A percentile compares a stretch with the other conserved stretches of the same genome.
These are phyloP conservation scores for Xylaria venustula DNA, from an alignment of 495 filamentous ascomycete genomes.

Conservation along the genomic window DNA sequence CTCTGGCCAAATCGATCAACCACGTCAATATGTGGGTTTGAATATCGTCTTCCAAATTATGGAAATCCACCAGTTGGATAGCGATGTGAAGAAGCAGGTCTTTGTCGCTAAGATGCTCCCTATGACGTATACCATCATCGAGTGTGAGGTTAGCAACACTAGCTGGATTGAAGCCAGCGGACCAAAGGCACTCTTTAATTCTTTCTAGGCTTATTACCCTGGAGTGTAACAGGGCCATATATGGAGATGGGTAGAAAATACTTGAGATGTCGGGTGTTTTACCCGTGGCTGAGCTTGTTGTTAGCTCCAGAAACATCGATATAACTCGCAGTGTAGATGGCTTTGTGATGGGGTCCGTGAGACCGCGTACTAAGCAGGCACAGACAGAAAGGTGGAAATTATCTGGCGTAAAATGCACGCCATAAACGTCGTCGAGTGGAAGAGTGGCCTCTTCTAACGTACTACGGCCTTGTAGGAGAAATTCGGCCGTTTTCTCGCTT, in stretches of 20 bases:
- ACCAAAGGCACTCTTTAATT: conserved; percentile 52
- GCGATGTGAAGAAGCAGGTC: conserved; percentile 56
- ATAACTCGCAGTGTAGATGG: conserved; percentile 53
- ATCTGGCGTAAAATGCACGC: conserved; percentile 59
- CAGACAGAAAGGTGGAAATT: conserved; percentile 64
- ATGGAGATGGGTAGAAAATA: conserved; percentile 46
- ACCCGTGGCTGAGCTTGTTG: conserved; percentile 34
- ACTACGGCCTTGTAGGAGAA: conserved; percentile 54
- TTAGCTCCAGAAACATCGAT: conserved; percentile 59
- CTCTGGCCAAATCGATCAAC: conserved; percentile 48
- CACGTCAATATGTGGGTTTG: conserved; percentile 53
- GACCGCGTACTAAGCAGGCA: conserved; percentile 58
- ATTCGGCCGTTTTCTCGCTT: conserved; percentile 54
- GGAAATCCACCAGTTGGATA: conserved; percentile 57
- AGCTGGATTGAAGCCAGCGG: conserved; percentile 44
- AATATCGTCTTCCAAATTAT: conserved; percentile 51
- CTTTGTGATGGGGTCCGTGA: conserved; percentile 59
- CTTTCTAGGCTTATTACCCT: conserved; percentile 46
- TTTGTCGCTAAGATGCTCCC: conserved; percentile 49
- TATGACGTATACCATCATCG: conserved; percentile 38
- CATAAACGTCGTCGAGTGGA: conserved; percentile 60
- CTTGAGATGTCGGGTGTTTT: conserved; percentile 19
- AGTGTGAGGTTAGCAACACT: conserved; percentile 31
- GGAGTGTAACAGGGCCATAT: conserved; percentile 51
- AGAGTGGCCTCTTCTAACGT: conserved; percentile 57